Evolutionary conservation across 2,329 filamentous ascomycete genomes (phyloP), one percentile per base, ranked within the genome.

Genomic region (Penicillium sp.): DNA sequence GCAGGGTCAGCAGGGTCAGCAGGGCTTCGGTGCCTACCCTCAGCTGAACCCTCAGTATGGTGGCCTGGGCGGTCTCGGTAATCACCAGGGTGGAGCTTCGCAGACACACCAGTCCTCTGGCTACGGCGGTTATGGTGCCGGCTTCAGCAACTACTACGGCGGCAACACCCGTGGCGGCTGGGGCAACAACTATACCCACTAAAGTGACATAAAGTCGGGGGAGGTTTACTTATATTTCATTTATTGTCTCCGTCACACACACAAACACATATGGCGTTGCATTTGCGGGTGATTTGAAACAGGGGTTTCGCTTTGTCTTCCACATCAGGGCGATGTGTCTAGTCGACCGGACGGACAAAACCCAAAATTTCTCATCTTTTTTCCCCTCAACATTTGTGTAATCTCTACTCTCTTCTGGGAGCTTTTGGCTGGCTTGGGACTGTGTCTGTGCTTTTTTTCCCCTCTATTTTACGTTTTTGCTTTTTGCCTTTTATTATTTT

Each of bases 1-100:
- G 44, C 78, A 80, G 64, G 75, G 72, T 27, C 78, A 80, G 49
- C 69, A 72, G 57, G 65, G 66, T 44, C 80, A 83, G 63, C 78
- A 79, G 63, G 76, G 74, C 40, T 82, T 81, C 56, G 77, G 78
- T 45, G 76, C 73, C 39, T 83, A 83, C 55, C 78, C 78, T 27
- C 75, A 79, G 46, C 59, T 78, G 53, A 78, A 76, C 65, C 72
- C 76, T 47, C 78, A 81, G 60, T 81, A 78, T 53, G 73, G 74
- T 37, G 77, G 75, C 27, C 64, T 75, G 20, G 68, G 71, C 42
- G 66, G 66, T 46, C 68, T 74, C 35, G 60, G 70, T 42, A 68
- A 65, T 27, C 75, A 77, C 55, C 72, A 74, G 49, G 69, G 62
- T 38, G 70, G 61, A 25, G 70, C 61, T 28, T 67, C 62, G 47